Conservation (phyloP, 225 moss, liverwort and hornwort genomes). For the Physcomitrium patens region DNA sequence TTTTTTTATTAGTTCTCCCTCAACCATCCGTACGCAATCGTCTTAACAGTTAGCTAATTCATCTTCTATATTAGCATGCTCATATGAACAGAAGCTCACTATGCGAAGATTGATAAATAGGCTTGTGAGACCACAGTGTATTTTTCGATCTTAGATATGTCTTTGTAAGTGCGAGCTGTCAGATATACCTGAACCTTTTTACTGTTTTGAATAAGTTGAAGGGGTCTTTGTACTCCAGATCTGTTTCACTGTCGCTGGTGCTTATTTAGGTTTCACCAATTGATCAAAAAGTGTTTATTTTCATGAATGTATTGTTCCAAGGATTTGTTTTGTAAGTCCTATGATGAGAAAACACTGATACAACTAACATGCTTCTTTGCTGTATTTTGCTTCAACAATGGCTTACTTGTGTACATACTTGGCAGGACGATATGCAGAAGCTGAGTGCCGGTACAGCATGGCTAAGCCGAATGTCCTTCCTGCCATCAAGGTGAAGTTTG, state of each 20-base stretch:
- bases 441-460: slow-evolving; percentile 74
- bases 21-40: too few relatives aligned
- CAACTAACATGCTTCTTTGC: neutral
- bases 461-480: slow-evolving; percentile 70
- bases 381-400: neutral
- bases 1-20: neutral
- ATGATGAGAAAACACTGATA: neutral
- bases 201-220: neutral
- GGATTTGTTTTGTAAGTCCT: neutral
- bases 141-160: neutral
- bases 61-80: neutral
- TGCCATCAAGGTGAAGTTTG: slow-evolving; percentile 60
- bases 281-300: neutral
- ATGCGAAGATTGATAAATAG: neutral
- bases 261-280: neutral
- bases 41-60: neutral
- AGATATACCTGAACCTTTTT: slow-evolving; percentile 7
- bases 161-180: slow-evolving; percentile 10
- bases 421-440: slow-evolving; percentile 81
- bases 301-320: neutral
- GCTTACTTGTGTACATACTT: slow-evolving; percentile 15
- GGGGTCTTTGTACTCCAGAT: neutral
- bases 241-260: neutral
- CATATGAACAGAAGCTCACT: neutral
- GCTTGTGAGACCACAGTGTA: slow-evolving; percentile 13